A percentile compares a stretch with the other conserved stretches of the same genome.
Evolutionary conservation across 2,329 filamentous ascomycete genomes (phyloP).

Genomic region (Pseudogymnoascus sp.): DNA sequence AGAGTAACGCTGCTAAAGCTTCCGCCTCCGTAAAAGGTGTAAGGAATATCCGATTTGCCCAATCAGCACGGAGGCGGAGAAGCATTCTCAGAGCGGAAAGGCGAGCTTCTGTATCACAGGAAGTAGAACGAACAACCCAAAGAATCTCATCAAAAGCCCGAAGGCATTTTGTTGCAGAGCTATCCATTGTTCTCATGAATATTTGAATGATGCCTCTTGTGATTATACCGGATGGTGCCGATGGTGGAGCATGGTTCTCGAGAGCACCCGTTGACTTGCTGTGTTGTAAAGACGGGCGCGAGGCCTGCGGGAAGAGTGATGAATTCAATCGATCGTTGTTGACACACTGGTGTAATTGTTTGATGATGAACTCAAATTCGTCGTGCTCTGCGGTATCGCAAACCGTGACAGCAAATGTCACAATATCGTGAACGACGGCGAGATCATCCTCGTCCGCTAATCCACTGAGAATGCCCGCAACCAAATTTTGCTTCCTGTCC

Average conservation of each 20-base stretch:
- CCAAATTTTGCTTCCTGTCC: constrained; percentile 50
- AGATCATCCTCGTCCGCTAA: constrained; percentile 58
- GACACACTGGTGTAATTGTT: constrained; percentile 45
- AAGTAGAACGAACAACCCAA: constrained; percentile 51
- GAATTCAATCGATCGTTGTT: constrained; percentile 39
- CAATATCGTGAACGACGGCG: constrained; percentile 55
- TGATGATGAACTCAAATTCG: constrained; percentile 53
- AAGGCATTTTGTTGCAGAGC: constrained; percentile 56
- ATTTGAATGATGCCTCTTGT: constrained; percentile 65
- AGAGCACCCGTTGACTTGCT: neutral
- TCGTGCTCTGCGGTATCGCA: constrained; percentile 51
- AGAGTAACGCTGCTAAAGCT: constrained; percentile 64
- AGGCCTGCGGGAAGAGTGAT: constrained; percentile 29
- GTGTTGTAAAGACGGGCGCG: constrained; percentile 16
- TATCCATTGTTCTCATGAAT: constrained; percentile 67
- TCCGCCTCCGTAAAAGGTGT: constrained; percentile 64
- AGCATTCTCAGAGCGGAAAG: constrained; percentile 70
- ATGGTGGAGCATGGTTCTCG: constrained; percentile 13
- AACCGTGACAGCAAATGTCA: constrained; percentile 58
- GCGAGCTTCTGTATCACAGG: constrained; percentile 60
- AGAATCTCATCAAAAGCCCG: constrained; percentile 57
- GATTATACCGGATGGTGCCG: constrained; percentile 62
- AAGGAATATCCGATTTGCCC: constrained; percentile 68
- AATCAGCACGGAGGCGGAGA: constrained; percentile 77
- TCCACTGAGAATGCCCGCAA: constrained; percentile 53